Base-by-base conservation (phyloP, 345 rosid species). In the Bruguiera parviflora region DNA sequence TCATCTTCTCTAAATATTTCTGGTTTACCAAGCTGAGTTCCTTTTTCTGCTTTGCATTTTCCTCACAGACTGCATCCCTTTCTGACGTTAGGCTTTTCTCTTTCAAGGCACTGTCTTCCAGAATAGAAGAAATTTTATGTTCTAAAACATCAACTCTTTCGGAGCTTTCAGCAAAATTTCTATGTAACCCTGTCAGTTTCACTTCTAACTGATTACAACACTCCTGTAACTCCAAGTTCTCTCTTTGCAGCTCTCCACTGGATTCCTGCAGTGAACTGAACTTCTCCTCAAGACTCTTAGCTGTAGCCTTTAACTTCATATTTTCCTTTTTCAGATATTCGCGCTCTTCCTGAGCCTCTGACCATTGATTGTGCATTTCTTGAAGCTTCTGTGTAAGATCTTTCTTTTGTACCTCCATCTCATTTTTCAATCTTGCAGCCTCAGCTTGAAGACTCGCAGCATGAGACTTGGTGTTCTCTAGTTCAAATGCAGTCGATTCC, bases 81-180 rank as follows among this genome's bases (percentile, higher is more conserved):
- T 80, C 80, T n/a, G 65, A 58, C 11, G 73, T 73, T 18, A 88
- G 61, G 49, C 69, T 72, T 72, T 73, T 69, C 70, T 78, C 88
- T 67, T 79, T 81, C 5, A 60, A 43, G 21, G 83, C 75, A 70
- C 72, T 69, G 18, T 79, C 81, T 77, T 85, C 79, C 59, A 79
- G 65, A 49, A 85, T 62, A 21, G 73, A 72, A 65, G 75, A 73
- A 43, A 88, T 57, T 31, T 74, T 80, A 66, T 77, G 81, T 67
- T 82, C 86, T 49, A 85, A 62, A 58, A 18, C 72, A 31, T 61
- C 60, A 33, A 83, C 67, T 53, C 69, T 84, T 27, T 47, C 58
- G 35, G 82, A 65, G 66, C 73, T 81, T 51, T 77, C 75, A 19
- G 61, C 64, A 51, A 83, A 62, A 46, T 53, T 69, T 65, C 63